Conservation (phyloP, 352 stramenopile genomes). For the Blastocystis sp. region DNA sequence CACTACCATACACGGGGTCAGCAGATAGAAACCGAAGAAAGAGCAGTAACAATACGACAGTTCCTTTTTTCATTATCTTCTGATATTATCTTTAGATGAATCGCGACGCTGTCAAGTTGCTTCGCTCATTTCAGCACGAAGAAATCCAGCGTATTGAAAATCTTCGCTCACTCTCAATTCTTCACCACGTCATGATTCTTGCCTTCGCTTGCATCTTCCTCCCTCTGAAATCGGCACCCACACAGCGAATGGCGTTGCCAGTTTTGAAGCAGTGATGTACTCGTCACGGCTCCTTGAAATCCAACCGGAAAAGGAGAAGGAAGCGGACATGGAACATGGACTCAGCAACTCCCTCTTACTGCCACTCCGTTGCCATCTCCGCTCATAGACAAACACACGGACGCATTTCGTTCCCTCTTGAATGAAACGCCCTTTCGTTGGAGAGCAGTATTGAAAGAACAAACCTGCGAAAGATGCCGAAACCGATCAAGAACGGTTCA, state of each 20-base stretch:
- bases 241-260: too few relatives aligned
- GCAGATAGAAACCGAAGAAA: constrained; percentile 26
- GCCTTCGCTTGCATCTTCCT: too few relatives aligned
- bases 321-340: background rate
- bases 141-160: background rate
- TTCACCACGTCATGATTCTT: too few relatives aligned
- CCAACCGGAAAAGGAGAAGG: background rate
- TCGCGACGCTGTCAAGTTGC: constrained; percentile 56
- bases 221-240: too few relatives aligned
- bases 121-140: constrained; percentile 55
- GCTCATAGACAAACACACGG: too few relatives aligned
- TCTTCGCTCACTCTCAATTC: too few relatives aligned
- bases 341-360: too few relatives aligned
- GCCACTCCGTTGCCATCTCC: too few relatives aligned
- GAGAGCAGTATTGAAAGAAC: background rate
- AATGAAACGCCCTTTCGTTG: constrained; percentile 41
- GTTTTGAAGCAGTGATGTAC: background rate
- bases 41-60: constrained; percentile 13
- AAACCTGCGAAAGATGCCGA: constrained; percentile 17
- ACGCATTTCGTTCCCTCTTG: background rate
- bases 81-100: constrained; percentile 51
- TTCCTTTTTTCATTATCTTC: constrained; percentile 54
- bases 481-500: constrained; percentile 20
- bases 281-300: background rate
- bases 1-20: constrained; percentile 21